These are phyloP conservation scores for Cladobotryum protrusum DNA, from an alignment of 2,329 filamentous ascomycete species.

Conservation along the genomic window DNA sequence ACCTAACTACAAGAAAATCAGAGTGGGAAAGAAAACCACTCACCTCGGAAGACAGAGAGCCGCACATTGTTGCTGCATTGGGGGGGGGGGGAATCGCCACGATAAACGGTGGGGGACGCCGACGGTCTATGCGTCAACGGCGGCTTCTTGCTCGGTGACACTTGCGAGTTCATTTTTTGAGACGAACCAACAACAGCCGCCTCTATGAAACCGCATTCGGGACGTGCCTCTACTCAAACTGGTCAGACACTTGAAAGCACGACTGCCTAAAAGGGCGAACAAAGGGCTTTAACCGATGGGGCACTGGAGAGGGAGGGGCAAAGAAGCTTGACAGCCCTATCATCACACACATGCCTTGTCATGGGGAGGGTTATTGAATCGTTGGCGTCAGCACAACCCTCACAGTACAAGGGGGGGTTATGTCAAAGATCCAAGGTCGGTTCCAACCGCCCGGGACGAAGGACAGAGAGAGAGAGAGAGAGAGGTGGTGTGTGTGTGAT, in stretches of 20 bases:
- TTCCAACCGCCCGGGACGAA: neutral
- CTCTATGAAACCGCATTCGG: neutral
- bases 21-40: too few relatives aligned
- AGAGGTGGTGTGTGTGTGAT: neutral
- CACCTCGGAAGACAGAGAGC: too few relatives aligned
- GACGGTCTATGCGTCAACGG: slow-evolving; percentile 8
- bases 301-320: neutral
- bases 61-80: slow-evolving; percentile 4
- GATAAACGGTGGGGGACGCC: slow-evolving; percentile 3
- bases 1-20: neutral
- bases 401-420: neutral
- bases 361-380: neutral
- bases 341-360: neutral
- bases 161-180: neutral
- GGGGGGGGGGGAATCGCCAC: neutral
- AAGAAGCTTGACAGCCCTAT: too few relatives aligned
- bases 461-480: too few relatives aligned
- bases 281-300: slow-evolving; percentile 4
- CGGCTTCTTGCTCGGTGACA: slow-evolving; percentile 6
- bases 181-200: slow-evolving; percentile 9
- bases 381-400: neutral
- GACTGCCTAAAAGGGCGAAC: slow-evolving; percentile 10
- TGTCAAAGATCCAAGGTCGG: neutral
- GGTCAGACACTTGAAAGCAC: slow-evolving; percentile 1
- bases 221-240: slow-evolving; percentile 3